Evolutionary conservation across 1,139 yeast genomes (phyloP), one percentile per base, ranked within the genome.

Genomic region (Yamadazyma epiphylla): DNA sequence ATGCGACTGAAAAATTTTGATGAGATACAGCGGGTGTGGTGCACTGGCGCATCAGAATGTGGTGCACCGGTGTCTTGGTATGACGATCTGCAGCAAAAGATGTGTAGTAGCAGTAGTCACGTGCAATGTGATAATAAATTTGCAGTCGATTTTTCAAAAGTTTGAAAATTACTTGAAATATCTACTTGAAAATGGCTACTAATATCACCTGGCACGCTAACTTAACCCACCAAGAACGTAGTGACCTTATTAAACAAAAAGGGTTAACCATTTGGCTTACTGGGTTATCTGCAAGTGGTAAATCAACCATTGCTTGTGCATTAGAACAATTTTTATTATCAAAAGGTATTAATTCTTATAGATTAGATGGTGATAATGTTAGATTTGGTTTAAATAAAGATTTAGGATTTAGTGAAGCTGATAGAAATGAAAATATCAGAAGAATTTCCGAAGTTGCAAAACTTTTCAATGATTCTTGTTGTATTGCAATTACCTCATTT

Each of bases 131-230:
- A n/a, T 19, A 31, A 26, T 25, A 15, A 25, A 19, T 12, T 17
- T 10, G 15, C 25, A 22, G 9, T 7, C 10, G 28, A 6, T 17
- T 13, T 11, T 23, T 13, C 7, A 23, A 7, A 12, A 17, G 6
- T 17, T 17, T 17, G 8, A 21, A 21, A 7, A n/a, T 7, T 8
- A 21, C n/a, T 9, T 6, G 9, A 11, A 17, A 23, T 5, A 11
- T 5, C 21, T 26, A 25, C 16, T 13, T 14, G 14, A 51, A 24
- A 30, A 89, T 88, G 96, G 94, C 96, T 48, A 80, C 96, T 31
- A 89, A 89, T 53, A 87, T 89, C 58, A 87, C 96, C 43, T 89
- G 97, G 96, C 97, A 89, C 63, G 78, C 77, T 42, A 91, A 94
- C 52, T 70, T 89, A 47, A 80, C 94, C 19, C 88, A 83, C 58